phyloP scores from a whole-genome alignment of 495 filamentous ascomycete genomes.

The Cenococcum geophilum region DNA sequence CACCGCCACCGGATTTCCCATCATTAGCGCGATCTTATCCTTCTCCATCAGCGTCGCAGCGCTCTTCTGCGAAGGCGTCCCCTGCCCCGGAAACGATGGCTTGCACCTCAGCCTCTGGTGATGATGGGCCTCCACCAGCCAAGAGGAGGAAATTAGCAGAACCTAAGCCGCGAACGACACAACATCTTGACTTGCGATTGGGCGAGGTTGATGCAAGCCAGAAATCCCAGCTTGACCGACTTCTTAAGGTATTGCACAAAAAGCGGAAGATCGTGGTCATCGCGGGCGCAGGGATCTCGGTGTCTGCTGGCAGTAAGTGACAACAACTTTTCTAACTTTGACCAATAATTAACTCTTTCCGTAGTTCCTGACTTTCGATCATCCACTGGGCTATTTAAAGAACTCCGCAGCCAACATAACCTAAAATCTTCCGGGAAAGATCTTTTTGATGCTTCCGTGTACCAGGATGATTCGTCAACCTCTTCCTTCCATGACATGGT shows the following conservation, averaged over 20 bases:
- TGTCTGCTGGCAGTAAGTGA: constrained; percentile 85
- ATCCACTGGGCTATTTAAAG: constrained; percentile 76
- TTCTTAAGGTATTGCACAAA: constrained; percentile 71
- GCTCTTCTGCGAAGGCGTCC: constrained; percentile 39
- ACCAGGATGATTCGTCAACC: constrained; percentile 81
- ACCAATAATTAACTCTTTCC: constrained; percentile 12
- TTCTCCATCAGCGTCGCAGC: constrained; percentile 55
- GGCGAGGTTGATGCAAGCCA: constrained; percentile 46
- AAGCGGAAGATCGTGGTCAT: constrained; percentile 95
- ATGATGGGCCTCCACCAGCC: constrained; percentile 54
- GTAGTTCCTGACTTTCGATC: constrained; percentile 96
- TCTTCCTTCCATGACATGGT: constrained; percentile 94
- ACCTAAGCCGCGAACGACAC: constrained; percentile 67
- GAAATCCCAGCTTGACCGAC: constrained; percentile 54
- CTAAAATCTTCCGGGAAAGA: constrained; percentile 91
- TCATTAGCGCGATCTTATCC: constrained; percentile 37
- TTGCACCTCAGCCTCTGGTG: constrained; percentile 29
- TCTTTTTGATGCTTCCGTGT: constrained; percentile 95
- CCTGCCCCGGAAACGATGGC: constrained; percentile 37
- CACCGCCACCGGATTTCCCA: constrained; percentile 45
- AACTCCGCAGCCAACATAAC: constrained; percentile 75
- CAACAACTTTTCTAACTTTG: constrained; percentile 3
- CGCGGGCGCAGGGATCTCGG: constrained; percentile 93
- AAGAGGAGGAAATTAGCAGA: constrained; percentile 67
- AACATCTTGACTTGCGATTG: constrained; percentile 63